Conservation (phyloP, 2,329 filamentous ascomycete species). For the Simplicillium aogashimaense region DNA sequence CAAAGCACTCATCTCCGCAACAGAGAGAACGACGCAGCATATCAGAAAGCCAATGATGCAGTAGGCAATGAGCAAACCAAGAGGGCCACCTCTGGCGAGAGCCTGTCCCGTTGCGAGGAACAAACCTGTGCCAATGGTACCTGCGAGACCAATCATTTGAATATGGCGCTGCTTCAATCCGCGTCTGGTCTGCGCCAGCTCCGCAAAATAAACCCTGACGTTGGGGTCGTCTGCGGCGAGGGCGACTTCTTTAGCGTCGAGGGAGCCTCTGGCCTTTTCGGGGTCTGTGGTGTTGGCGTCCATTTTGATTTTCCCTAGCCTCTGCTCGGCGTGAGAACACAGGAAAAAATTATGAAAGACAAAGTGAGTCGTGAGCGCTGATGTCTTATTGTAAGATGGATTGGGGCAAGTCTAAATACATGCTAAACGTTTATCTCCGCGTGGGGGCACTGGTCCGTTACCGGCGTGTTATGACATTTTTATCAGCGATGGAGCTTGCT, state of each 20-base stretch:
- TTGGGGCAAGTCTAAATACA: too few relatives aligned
- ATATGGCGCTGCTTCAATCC: slow-evolving; percentile 34
- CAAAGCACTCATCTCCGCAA: slow-evolving; percentile 49
- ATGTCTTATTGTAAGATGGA: too few relatives aligned
- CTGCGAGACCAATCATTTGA: slow-evolving; percentile 39
- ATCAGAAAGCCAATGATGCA: slow-evolving; percentile 45
- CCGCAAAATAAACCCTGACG: slow-evolving; percentile 1
- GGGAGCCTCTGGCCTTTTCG: too few relatives aligned
- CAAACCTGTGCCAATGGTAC: slow-evolving; percentile 43
- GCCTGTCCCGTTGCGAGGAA: slow-evolving; percentile 60
- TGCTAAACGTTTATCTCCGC: too few relatives aligned
- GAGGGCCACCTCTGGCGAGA: slow-evolving; percentile 50
- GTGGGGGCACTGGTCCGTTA: too few relatives aligned
- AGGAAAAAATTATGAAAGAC: too few relatives aligned
- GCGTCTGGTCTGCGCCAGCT: slow-evolving; percentile 4
- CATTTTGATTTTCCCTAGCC: too few relatives aligned
- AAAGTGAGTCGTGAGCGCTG: too few relatives aligned
- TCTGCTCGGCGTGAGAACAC: too few relatives aligned
- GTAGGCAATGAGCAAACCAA: slow-evolving; percentile 35
- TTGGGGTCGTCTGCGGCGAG: neutral
- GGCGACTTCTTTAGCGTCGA: neutral
- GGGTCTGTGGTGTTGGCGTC: too few relatives aligned
- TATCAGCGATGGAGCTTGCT: too few relatives aligned
- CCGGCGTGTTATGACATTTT: too few relatives aligned
- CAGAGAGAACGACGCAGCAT: slow-evolving; percentile 37